phyloP scores from a whole-genome alignment of 768 basidiomycete genomes.

The Tylopilus balloui region DNA sequence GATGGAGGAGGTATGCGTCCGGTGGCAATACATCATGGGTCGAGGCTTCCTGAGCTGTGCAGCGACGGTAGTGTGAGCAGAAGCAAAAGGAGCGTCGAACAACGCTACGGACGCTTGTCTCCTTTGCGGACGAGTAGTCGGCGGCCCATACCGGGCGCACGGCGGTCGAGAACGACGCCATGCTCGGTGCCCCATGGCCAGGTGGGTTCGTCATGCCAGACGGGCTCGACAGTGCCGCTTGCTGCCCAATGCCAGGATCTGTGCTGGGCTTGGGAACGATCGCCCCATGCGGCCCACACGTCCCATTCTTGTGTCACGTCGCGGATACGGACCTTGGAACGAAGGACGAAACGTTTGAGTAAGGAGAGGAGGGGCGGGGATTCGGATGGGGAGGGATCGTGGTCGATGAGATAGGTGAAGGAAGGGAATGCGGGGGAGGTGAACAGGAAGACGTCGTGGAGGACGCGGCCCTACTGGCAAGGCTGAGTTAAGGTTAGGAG shows the following conservation, averaged over 20 bases:
- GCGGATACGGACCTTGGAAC: conserved; percentile 81
- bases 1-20: conserved; percentile 70
- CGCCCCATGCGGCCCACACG: conserved; percentile 80
- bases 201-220: conserved; percentile 45
- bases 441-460: conserved; percentile 87
- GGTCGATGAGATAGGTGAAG: conserved; percentile 64
- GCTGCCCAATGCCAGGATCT: conserved; percentile 51
- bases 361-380: conserved; percentile 59
- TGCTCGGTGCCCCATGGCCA: conserved; percentile 61
- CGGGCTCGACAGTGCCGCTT: conserved; percentile 75
- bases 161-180: conserved; percentile 53
- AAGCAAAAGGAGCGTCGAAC: neutral
- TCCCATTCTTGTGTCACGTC: conserved; percentile 77
- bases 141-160: conserved; percentile 75
- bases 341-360: conserved; percentile 80
- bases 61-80: conserved; percentile 5
- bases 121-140: conserved; percentile 69
- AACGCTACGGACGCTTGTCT: conserved; percentile 59
- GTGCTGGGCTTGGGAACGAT: conserved; percentile 35
- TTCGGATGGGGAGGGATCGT: conserved; percentile 58
- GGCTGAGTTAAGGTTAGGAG: neutral
- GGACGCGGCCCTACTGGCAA: conserved; percentile 67
- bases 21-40: conserved; percentile 50
- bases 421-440: conserved; percentile 45
- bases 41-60: conserved; percentile 47